Evolutionary conservation across 805 yeast genomes (phyloP).

Genomic region (Maudiozyma turicensis): DNA sequence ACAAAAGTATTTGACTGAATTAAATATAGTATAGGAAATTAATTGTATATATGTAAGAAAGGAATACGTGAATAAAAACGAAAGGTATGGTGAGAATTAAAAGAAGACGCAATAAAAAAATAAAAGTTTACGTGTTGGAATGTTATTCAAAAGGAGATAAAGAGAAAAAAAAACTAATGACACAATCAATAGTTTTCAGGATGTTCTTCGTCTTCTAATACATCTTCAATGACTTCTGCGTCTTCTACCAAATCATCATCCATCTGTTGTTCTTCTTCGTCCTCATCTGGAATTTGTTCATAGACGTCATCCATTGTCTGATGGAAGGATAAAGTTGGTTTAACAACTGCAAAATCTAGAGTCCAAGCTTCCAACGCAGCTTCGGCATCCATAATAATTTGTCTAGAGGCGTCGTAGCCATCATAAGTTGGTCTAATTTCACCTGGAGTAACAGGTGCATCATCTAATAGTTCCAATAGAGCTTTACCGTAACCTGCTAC

Average conservation of each 20-base stretch:
- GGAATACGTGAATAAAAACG: too few species aligned
- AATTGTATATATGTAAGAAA: too few species aligned
- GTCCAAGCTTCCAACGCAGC: conserved; percentile 95
- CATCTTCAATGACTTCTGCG: conserved; percentile 1
- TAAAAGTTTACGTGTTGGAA: neutral
- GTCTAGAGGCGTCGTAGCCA: conserved; percentile 96
- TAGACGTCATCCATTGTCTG: conserved; percentile 58
- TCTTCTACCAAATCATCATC: conserved; percentile 2
- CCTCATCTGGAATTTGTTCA: conserved; percentile 24
- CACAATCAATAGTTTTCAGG: conserved; percentile 1
- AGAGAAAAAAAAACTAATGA: neutral
- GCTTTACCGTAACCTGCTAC: conserved; percentile 99
- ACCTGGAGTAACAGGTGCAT: conserved; percentile 97
- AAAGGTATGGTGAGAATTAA: too few species aligned
- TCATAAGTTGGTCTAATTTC: conserved; percentile 97
- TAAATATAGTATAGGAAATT: too few species aligned
- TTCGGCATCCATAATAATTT: conserved; percentile 95
- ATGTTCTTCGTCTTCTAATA: conserved; percentile 2
- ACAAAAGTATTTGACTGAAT: too few species aligned
- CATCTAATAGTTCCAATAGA: conserved; percentile 87
- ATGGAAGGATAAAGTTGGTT: conserved; percentile 83
- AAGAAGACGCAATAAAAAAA: too few species aligned
- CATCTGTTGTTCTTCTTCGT: neutral
- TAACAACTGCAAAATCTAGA: conserved; percentile 86
- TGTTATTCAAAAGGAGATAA: neutral